A percentile compares a stretch with the other conserved stretches of the same genome.
Evolutionary conservation across 192 early-diverging fungal genomes (phyloP).

Genomic region (Polychytrium aggregatum): DNA sequence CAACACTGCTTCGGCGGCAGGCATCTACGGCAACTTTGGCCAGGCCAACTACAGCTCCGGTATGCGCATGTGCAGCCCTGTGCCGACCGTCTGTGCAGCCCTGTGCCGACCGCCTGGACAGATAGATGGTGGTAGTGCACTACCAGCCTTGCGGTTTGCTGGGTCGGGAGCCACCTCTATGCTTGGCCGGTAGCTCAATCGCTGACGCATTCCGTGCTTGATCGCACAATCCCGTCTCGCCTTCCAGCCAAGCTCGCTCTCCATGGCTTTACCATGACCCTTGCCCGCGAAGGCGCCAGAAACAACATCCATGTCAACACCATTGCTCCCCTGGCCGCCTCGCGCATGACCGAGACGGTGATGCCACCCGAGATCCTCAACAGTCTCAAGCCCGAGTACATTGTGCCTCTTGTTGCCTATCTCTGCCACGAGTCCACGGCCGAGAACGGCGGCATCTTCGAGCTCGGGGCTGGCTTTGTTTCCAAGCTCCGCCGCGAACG

Average conservation of each 20-base stretch:
- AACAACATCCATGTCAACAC: slow-evolving; percentile 89
- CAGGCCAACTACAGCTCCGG: slow-evolving; percentile 76
- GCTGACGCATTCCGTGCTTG: no score
- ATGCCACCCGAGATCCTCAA: slow-evolving; percentile 93
- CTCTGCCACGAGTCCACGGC: slow-evolving; percentile 69
- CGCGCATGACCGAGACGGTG: slow-evolving; percentile 84
- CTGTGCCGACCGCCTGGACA: no score
- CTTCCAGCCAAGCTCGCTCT: slow-evolving; percentile 84
- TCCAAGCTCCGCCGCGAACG: slow-evolving; percentile 90
- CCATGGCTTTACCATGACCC: slow-evolving; percentile 77
- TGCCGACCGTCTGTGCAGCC: no score
- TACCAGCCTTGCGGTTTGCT: no score
- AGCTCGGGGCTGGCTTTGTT: slow-evolving; percentile 91
- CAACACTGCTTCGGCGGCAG: slow-evolving; percentile 92
- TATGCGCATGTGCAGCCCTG: no score
- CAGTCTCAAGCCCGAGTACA: slow-evolving; percentile 91
- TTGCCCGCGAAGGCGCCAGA: slow-evolving; percentile 89
- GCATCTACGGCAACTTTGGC: slow-evolving; percentile 99
- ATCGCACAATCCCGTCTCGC: no score
- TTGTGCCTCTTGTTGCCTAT: slow-evolving; percentile 87
- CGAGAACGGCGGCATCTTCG: slow-evolving; percentile 82
- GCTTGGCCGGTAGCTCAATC: no score
- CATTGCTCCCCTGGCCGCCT: slow-evolving; percentile 95
- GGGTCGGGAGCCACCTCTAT: no score
- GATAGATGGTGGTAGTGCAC: no score